Evolutionary conservation across 345 rosid species (phyloP).

Genomic region (Corchorus capsularis): DNA sequence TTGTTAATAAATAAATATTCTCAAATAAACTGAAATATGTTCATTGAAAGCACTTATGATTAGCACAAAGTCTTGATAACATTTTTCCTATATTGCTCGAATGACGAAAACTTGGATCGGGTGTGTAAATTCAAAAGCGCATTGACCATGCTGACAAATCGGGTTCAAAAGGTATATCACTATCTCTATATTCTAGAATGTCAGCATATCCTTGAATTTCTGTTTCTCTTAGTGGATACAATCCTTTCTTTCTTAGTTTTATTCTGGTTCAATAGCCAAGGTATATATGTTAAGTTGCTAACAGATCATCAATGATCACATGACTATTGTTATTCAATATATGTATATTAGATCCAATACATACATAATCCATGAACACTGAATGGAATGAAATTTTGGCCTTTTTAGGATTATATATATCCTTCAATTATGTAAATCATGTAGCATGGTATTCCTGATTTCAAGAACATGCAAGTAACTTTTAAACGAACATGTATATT

Average conservation of each 20-base stretch:
- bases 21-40: too few relatives aligned
- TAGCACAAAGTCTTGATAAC: neutral
- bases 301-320: neutral
- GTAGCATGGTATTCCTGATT: neutral
- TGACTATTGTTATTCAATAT: neutral
- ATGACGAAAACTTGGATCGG: constrained; percentile 41
- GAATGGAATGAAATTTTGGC: neutral
- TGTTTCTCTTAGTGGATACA: neutral
- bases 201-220: neutral
- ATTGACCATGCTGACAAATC: constrained; percentile 56
- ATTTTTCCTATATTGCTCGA: constrained; percentile 1
- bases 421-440: neutral
- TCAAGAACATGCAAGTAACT: neutral
- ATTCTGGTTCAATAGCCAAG: neutral
- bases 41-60: too few relatives aligned
- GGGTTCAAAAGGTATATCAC: constrained; percentile 53
- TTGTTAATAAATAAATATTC: neutral
- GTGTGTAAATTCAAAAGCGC: constrained; percentile 60
- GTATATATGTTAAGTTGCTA: neutral
- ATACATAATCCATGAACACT: neutral
- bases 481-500: neutral
- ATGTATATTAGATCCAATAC: neutral
- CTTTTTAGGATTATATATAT: neutral
- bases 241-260: constrained; percentile 5
- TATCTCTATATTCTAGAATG: constrained; percentile 2